These are phyloP conservation scores for Rutstroemia sp. DNA, from an alignment of 2,329 filamentous ascomycete species.

Conservation along the genomic window DNA sequence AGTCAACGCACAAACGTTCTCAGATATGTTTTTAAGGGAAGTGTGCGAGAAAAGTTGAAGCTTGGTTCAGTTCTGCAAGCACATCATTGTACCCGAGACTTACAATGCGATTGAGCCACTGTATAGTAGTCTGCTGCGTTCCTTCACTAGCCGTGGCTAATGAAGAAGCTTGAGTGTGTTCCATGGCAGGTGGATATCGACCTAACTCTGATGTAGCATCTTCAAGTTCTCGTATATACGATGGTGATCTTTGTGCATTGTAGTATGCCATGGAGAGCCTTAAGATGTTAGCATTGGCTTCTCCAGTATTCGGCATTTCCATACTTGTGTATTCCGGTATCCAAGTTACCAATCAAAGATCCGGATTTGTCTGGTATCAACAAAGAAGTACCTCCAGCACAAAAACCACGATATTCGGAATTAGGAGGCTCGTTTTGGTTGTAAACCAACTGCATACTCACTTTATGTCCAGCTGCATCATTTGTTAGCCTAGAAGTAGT, in stretches of 20 bases:
- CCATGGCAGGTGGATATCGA: neutral
- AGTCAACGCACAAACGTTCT: too few species aligned
- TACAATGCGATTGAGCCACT: slow-evolving; percentile 5
- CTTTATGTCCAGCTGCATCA: slow-evolving; percentile 2
- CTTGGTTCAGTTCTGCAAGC: too few species aligned
- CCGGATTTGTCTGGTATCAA: slow-evolving; percentile 9
- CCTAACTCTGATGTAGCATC: too few species aligned
- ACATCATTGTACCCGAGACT: neutral
- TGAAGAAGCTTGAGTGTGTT: neutral
- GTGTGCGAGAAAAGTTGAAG: too few species aligned
- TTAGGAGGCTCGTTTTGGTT: slow-evolving; percentile 13
- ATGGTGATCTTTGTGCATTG: neutral
- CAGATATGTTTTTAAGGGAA: too few species aligned
- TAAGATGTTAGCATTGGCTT: neutral
- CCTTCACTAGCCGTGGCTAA: neutral
- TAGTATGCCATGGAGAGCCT: neutral
- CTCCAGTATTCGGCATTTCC: neutral
- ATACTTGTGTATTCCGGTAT: slow-evolving; percentile 1
- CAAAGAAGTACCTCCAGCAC: slow-evolving; percentile 10
- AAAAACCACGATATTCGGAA: slow-evolving; percentile 18
- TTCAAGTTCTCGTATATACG: too few species aligned
- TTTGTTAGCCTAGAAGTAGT: neutral
- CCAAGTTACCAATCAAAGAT: neutral
- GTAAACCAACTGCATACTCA: slow-evolving; percentile 17
- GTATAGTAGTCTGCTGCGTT: neutral